Conservation (phyloP, 2,329 filamentous ascomycete species). For the Alternaria ethzedia region DNA sequence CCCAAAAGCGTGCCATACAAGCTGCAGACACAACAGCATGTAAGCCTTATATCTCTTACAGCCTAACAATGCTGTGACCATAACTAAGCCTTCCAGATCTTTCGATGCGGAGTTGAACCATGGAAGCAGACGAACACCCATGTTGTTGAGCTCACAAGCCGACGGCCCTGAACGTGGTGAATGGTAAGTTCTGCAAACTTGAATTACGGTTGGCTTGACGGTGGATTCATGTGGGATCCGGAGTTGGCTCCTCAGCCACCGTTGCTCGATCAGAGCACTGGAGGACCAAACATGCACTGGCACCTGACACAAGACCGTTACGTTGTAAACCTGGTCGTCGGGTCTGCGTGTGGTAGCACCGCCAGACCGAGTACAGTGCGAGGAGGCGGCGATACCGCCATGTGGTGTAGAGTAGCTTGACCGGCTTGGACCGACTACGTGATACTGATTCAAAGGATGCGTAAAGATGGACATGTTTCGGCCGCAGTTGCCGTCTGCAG, state of each 20-base stretch:
- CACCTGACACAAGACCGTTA: conserved; percentile 44
- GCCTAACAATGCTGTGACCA: conserved; percentile 27
- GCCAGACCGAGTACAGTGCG: conserved; percentile 23
- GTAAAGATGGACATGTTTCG: background rate
- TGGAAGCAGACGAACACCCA: background rate
- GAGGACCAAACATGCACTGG: conserved; percentile 36
- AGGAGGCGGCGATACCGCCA: conserved; percentile 28
- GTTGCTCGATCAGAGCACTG: conserved; percentile 9
- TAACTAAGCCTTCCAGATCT: conserved; percentile 29
- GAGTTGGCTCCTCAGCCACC: background rate
- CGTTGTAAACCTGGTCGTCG: conserved; percentile 42
- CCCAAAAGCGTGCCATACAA: conserved; percentile 8
- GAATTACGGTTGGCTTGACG: background rate
- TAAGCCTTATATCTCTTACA: conserved; percentile 14
- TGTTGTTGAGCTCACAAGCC: background rate
- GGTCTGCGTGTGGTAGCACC: conserved; percentile 39
- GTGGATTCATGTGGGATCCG: conserved; percentile 5
- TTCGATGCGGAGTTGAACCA: conserved; percentile 20
- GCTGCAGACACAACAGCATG: conserved; percentile 29
- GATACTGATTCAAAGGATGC: background rate
- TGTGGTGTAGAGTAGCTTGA: conserved; percentile 30
- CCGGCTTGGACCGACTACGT: conserved; percentile 14
- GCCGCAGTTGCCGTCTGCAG: background rate
- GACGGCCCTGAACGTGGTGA: background rate
- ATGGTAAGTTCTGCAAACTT: too few relatives aligned